Evolutionary conservation across 805 yeast genomes (phyloP).

Genomic region (Zygotorulaspora florentina): DNA sequence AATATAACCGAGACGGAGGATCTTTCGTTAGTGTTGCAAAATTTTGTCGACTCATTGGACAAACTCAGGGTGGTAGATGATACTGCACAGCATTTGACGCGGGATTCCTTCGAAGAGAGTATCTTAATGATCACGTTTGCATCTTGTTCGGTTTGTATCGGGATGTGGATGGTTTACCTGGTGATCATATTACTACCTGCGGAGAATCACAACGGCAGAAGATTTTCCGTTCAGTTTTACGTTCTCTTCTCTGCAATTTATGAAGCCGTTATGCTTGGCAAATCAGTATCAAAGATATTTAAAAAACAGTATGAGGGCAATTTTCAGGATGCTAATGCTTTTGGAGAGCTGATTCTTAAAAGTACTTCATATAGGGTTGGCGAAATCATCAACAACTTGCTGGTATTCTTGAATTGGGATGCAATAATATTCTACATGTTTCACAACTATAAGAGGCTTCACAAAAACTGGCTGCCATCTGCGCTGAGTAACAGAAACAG

Average conservation of each 20-base stretch:
- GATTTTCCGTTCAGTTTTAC: slow-evolving; percentile 52
- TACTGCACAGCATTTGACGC: slow-evolving; percentile 12
- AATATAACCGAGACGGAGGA: slow-evolving; percentile 3
- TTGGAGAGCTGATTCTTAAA: slow-evolving; percentile 25
- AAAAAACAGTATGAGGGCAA: slow-evolving; percentile 48
- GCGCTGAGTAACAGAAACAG: slow-evolving; percentile 19
- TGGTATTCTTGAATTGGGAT: slow-evolving; percentile 28
- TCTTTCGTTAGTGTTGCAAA: slow-evolving; percentile 4
- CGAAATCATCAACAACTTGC: slow-evolving; percentile 15
- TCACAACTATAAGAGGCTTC: slow-evolving; percentile 14
- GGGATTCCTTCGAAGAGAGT: slow-evolving; percentile 38
- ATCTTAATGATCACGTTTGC: slow-evolving; percentile 46
- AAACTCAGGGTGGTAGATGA: slow-evolving; percentile 7
- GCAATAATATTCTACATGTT: slow-evolving; percentile 29
- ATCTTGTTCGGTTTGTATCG: slow-evolving; percentile 51
- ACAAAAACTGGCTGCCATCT: slow-evolving; percentile 17
- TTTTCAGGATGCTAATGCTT: slow-evolving; percentile 47
- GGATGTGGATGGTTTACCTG: slow-evolving; percentile 67
- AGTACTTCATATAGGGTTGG: slow-evolving; percentile 16
- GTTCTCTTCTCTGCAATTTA: slow-evolving; percentile 54
- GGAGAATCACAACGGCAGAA: slow-evolving; percentile 46
- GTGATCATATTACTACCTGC: slow-evolving; percentile 48
- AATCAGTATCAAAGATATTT: slow-evolving; percentile 43
- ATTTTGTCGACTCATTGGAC: slow-evolving; percentile 6
- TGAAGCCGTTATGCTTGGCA: slow-evolving; percentile 48